Evolutionary conservation across 2,329 filamentous ascomycete species (phyloP), one percentile per base, ranked within the genome.

Genomic region (Cladophialophora exuberans): DNA sequence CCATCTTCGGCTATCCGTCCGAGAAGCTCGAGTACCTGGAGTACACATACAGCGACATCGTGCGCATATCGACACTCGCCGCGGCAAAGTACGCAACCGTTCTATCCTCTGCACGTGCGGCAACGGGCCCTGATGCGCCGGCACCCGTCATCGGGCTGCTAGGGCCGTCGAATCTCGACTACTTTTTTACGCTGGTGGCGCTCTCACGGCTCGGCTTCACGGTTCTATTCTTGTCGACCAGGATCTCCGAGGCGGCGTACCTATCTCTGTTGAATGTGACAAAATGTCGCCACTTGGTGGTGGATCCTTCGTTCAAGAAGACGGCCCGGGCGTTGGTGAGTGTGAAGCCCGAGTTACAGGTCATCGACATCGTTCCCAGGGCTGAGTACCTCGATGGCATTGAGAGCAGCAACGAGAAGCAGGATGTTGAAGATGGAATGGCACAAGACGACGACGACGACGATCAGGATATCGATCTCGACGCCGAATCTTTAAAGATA

Each of bases 171-270:
- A 52, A 52, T 22, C 43, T 62, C 17, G 61, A 62, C 18, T 56
- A 55, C 10, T 38, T 60, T 17, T 45, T 63, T 17, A 54, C 61
- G 15, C 26, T 56, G 10, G 38, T 84, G 39, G 82, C 79, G 0
- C 63, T 85, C 43, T 76, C 74, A 23, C 77, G 80, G 56, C 69
- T 85, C 10, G 82, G 83, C 6, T 80, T 81, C 68, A 77, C 80
- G 0, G 72, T 76, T 2, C 67, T 84, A 1, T 74, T 83, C 28
- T 70, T 84, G 1, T 83, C 81, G 0, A 81, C 79, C 2, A 70
- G 82, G 5, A 72, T 84, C 2, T 74, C 80, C 1, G 71, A 73
- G 2, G 73, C 76, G 48, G 82, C 82, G 4, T 79, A 81, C 56
- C 66, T 73, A 35, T 56, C 50, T 18, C 47, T 63, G 11, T 36